phyloP scores from a whole-genome alignment of 805 yeast species.

The Blastobotrys parvus region DNA sequence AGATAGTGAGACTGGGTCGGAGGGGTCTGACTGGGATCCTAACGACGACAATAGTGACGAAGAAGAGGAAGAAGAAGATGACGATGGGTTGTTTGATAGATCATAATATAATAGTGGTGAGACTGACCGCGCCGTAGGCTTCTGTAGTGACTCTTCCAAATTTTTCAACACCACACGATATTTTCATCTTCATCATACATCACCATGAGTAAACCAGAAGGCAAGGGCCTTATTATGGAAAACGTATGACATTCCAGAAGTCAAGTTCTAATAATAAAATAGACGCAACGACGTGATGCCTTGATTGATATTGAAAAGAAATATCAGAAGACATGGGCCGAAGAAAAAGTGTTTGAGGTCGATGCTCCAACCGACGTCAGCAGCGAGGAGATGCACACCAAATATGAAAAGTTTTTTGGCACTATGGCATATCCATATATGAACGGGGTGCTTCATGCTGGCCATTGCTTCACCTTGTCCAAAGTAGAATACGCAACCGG shows the following conservation, averaged over 20 bases:
- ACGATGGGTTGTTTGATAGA: constrained; percentile 42
- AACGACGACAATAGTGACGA: constrained; percentile 37
- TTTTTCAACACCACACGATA: neutral
- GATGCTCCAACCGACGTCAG: constrained; percentile 79
- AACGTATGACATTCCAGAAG: no score
- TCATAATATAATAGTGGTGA: constrained; percentile 3
- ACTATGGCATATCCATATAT: constrained; percentile 98
- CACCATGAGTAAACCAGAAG: constrained; percentile 6
- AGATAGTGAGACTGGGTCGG: constrained; percentile 18
- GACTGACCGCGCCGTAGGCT: no score
- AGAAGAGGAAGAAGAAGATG: constrained; percentile 35
- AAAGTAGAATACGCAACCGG: constrained; percentile 90
- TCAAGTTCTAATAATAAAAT: no score
- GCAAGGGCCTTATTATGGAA: constrained; percentile 17
- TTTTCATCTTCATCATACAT: neutral
- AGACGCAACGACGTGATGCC: constrained; percentile 91
- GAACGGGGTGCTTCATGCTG: constrained; percentile 98
- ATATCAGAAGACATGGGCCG: constrained; percentile 82
- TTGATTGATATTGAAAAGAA: constrained; percentile 81
- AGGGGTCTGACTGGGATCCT: constrained; percentile 31
- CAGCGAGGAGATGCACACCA: constrained; percentile 57
- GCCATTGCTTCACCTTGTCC: constrained; percentile 91
- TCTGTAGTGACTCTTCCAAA: neutral
- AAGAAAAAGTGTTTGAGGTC: constrained; percentile 75
- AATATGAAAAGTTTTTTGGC: constrained; percentile 79